phyloP scores from a whole-genome alignment of 768 basidiomycete species.

The Hygrocybe coccinea region DNA sequence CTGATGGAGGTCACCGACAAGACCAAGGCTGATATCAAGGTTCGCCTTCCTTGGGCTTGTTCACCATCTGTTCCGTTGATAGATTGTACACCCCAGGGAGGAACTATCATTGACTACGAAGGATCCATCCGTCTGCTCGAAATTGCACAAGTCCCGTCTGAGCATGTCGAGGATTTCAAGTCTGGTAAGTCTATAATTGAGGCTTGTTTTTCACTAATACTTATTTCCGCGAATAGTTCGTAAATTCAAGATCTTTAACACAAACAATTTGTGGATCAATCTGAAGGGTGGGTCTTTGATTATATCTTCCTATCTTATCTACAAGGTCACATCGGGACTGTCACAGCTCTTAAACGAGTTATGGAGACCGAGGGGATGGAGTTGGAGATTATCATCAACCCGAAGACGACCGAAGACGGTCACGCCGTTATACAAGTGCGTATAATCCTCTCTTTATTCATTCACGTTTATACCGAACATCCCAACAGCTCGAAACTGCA shows the following conservation, averaged over 20 bases:
- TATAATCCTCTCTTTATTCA: constrained; percentile 6
- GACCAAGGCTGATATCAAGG: constrained; percentile 64
- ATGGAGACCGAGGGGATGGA: constrained; percentile 85
- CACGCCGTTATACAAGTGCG: constrained; percentile 73
- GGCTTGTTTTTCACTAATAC: neutral
- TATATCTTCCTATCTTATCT: neutral
- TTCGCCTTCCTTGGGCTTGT: constrained; percentile 53
- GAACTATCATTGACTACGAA: constrained; percentile 88
- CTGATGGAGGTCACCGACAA: constrained; percentile 96
- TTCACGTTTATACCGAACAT: constrained; percentile 16
- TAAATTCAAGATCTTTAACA: constrained; percentile 81
- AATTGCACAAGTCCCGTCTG: constrained; percentile 90
- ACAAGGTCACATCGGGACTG: constrained; percentile 1
- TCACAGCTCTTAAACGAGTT: constrained; percentile 76
- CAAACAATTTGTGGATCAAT: constrained; percentile 72
- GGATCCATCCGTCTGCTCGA: constrained; percentile 85
- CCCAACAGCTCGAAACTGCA: constrained; percentile 75
- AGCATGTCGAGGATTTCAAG: constrained; percentile 94
- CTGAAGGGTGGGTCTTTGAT: constrained; percentile 53
- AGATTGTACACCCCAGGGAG: constrained; percentile 45
- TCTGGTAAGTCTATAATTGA: constrained; percentile 40
- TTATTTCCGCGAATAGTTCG: constrained; percentile 34
- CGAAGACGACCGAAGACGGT: constrained; percentile 82
- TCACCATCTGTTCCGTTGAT: neutral
- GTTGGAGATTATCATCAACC: constrained; percentile 93